Percentiles rank a stretch among this genome's conserved stretches.
These are phyloP conservation scores for Neurospora sp. DNA, from an alignment of 495 filamentous ascomycete genomes.

Conservation along the genomic window DNA sequence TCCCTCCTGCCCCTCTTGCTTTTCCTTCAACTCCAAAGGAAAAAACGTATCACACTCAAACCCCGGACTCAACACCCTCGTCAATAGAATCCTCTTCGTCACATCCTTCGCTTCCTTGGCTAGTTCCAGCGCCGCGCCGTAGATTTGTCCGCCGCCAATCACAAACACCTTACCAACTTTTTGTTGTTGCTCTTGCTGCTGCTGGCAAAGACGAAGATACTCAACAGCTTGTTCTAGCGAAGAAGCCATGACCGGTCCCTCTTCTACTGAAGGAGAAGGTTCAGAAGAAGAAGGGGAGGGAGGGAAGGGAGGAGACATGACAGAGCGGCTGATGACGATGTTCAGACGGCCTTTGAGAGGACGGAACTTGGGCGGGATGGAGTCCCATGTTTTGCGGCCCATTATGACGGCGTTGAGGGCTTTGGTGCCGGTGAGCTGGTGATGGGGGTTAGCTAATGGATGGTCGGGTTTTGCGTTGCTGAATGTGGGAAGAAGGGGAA, in stretches of 20 bases:
- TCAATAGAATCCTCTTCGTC: conserved; percentile 48
- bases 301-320: background rate
- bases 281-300: background rate
- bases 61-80: conserved; percentile 42
- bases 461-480: background rate
- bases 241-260: conserved; percentile 19
- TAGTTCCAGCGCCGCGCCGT: conserved; percentile 52
- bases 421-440: conserved; percentile 2
- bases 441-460: background rate
- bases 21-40: conserved; percentile 44
- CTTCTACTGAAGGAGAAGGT: conserved; percentile 1
- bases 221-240: conserved; percentile 51
- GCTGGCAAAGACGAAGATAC: conserved; percentile 15
- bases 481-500: too few relatives aligned
- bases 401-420: conserved; percentile 76
- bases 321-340: conserved; percentile 59
- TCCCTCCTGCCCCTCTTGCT: too few relatives aligned
- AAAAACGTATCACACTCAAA: conserved; percentile 92
- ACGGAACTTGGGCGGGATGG: conserved; percentile 64
- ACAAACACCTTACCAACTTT: conserved; percentile 56
- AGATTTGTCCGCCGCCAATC: conserved; percentile 86
- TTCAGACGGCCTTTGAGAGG: conserved; percentile 71
- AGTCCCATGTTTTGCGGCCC: conserved; percentile 94
- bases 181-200: conserved; percentile 5
- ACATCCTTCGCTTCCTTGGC: conserved; percentile 15